phyloP scores from a whole-genome alignment of 768 basidiomycete genomes.

The Trametes gibbosa region DNA sequence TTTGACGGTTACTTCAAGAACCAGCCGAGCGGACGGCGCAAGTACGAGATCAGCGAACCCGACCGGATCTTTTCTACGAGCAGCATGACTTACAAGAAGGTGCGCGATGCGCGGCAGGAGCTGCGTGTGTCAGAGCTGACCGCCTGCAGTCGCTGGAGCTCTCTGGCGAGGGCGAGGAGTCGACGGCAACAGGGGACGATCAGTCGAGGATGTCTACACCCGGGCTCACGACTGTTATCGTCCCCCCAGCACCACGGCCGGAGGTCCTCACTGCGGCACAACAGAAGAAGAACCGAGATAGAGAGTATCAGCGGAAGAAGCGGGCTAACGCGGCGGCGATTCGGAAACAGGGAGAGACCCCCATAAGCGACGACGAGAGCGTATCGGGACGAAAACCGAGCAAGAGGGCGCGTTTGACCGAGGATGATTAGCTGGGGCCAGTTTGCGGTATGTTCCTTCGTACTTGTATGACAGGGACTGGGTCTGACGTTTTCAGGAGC shows the following conservation, averaged over 20 bases:
- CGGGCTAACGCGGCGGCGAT: slow-evolving; percentile 54
- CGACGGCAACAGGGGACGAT: slow-evolving; percentile 62
- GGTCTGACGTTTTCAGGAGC: not conserved
- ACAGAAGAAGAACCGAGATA: slow-evolving; percentile 74
- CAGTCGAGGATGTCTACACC: slow-evolving; percentile 64
- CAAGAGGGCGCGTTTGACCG: slow-evolving; percentile 65
- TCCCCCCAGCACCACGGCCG: slow-evolving; percentile 67
- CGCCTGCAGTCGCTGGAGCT: slow-evolving; percentile 69
- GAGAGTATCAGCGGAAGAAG: slow-evolving; percentile 79
- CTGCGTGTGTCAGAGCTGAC: not conserved
- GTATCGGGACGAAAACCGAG: slow-evolving; percentile 52
- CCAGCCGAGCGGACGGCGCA: slow-evolving; percentile 61
- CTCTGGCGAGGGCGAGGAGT: slow-evolving; percentile 65
- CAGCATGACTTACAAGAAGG: slow-evolving; percentile 75
- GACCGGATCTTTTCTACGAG: slow-evolving; percentile 84
- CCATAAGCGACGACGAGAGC: slow-evolving; percentile 72
- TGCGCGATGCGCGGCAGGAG: slow-evolving; percentile 21
- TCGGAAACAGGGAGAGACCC: slow-evolving; percentile 53
- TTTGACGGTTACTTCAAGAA: slow-evolving; percentile 87
- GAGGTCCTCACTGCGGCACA: slow-evolving; percentile 71
- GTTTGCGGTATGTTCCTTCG: not conserved
- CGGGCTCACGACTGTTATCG: slow-evolving; percentile 72
- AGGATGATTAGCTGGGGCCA: slow-evolving; percentile 51
- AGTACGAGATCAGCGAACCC: slow-evolving; percentile 71
- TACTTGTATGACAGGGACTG: not conserved